Percentiles rank a stretch among this genome's conserved stretches.
Evolutionary conservation across 306 rosid species (phyloP).

Genomic region (Cucumis sativus): Cucumber_9930_V3 NC_026661.2:1149001-1149500

Average conservation of each 20-base stretch:
- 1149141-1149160: background rate
- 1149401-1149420: constrained; percentile 3
- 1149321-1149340: constrained; percentile 50
- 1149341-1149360: constrained; percentile 64
- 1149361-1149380: constrained; percentile 95
- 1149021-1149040: constrained; percentile 59
- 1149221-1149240: constrained; percentile 64
- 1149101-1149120: constrained; percentile 70
- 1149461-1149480: constrained; percentile 36
- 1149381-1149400: constrained; percentile 89
- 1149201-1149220: constrained; percentile 46
- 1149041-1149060: constrained; percentile 38
- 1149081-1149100: constrained; percentile 68
- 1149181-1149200: constrained; percentile 30
- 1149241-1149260: constrained; percentile 63
- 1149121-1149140: constrained; percentile 28
- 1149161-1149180: background rate
- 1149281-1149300: constrained; percentile 68
- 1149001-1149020: constrained; percentile 77
- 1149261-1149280: constrained; percentile 85
- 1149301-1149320: constrained; percentile 57
- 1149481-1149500: constrained; percentile 73
- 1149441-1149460: background rate
- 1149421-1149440: background rate
- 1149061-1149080: constrained; percentile 44